Base-by-base conservation (phyloP, 495 filamentous ascomycete genomes). In the Baudoinia panamericana region DNA sequence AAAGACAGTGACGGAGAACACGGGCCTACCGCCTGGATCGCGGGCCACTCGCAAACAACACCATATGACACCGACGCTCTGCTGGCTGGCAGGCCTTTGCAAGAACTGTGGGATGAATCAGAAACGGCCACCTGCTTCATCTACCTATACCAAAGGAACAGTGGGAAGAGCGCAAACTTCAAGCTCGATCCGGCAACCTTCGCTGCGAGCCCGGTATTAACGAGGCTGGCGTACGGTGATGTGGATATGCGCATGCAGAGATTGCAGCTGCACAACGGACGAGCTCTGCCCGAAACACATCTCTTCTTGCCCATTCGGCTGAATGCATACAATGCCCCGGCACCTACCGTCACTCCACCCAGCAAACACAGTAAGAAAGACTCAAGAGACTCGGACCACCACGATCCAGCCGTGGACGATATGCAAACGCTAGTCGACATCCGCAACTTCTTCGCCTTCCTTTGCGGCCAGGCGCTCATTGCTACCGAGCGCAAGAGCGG, bases 401-500 rank as follows among this genome's bases (percentile, higher is more conserved):
- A 65, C 19, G 41, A 60, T 50, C 27, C 59, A 35, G 65, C 66
- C 5, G 66, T 69, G 34, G 81, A 88, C 36, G 57, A 65, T 74
- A 13, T 81, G 80, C 50, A 68, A 53, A 69, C 64, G 0, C 65
- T 95, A 3, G 63, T 95, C 20, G 70, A 80, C 4, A 78, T 82
- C 38, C 76, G 90, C 16, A 97, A 97, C 53, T 61, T 94, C 36
- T 94, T 96, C 56, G 84, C 90, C 2, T 87, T 97, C 51, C 65
- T 97, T 8, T 69, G 75, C 6, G 79, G 76, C 28, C 77, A 85
- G 46, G 80, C 83, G 0, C 66, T 96, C 7, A 78, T 96, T 9
- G 82, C 79, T 0, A 92, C 82, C 0, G 67, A 70, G 13, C 65
- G 67, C 13, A 74, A 76, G 11, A 65, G 77, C 1, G 76, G 70